Evolutionary conservation across 495 filamentous ascomycete genomes (phyloP).

Genomic region (Filosporella fistucella): DNA sequence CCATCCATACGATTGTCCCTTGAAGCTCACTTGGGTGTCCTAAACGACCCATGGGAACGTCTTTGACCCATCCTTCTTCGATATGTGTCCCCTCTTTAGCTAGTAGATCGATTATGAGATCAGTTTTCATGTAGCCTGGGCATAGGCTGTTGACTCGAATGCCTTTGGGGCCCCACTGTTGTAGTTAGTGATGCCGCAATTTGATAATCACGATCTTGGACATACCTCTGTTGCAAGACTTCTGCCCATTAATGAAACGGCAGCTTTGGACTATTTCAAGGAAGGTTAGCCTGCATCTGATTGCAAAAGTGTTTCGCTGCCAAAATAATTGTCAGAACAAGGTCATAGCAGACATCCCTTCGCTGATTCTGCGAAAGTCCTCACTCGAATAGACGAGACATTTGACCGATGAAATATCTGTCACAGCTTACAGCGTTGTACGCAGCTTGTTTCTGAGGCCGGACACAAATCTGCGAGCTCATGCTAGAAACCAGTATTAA

Average conservation of each 20-base stretch:
- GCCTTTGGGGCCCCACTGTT: conserved; percentile 23
- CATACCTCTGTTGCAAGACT: no score
- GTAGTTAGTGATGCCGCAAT: conserved; percentile 21
- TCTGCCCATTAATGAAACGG: no score
- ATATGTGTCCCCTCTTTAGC: conserved; percentile 15
- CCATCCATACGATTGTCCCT: conserved; percentile 29
- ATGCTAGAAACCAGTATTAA: conserved; percentile 27
- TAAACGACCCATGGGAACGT: conserved; percentile 24
- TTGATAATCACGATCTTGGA: no score
- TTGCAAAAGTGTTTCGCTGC: no score
- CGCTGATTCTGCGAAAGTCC: not conserved
- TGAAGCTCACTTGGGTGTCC: conserved; percentile 26
- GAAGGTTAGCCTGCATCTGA: no score
- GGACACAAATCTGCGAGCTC: conserved; percentile 19
- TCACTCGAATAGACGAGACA: not conserved
- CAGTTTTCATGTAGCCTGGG: conserved; percentile 20
- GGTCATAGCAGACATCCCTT: no score
- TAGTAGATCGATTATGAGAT: conserved; percentile 24
- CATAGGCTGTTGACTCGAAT: conserved; percentile 20
- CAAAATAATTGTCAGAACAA: no score
- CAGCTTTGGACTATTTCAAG: no score
- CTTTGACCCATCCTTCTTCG: conserved; percentile 21
- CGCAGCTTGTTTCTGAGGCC: conserved; percentile 28
- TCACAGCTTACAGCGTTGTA: conserved; percentile 28
- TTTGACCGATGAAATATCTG: no score